These are phyloP conservation scores for Pseudogymnoascus sp. DNA, from an alignment of 2,329 filamentous ascomycete species.

Conservation along the genomic window DNA sequence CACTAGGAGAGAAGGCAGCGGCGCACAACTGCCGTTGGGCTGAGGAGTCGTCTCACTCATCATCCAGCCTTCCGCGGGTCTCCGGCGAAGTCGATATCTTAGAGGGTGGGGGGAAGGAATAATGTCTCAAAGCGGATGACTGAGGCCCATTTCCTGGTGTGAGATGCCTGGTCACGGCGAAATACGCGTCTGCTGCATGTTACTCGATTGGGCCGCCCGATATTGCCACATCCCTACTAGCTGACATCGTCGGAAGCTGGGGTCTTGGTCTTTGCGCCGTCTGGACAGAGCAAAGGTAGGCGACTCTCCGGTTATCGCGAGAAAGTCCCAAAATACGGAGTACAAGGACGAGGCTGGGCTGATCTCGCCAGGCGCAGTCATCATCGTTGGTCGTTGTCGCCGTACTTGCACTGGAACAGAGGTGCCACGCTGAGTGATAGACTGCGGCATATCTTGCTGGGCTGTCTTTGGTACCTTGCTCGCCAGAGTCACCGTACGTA, in stretches of 20 bases:
- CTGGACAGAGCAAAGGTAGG: not conserved
- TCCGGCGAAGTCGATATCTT: not conserved
- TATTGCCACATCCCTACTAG: slow-evolving; percentile 5
- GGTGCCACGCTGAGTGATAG: not conserved
- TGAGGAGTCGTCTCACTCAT: slow-evolving; percentile 1
- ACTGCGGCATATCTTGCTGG: slow-evolving; percentile 5
- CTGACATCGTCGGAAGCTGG: not conserved
- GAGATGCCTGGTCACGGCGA: slow-evolving; percentile 4
- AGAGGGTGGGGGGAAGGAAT: slow-evolving; percentile 7
- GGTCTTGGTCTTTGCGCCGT: not conserved
- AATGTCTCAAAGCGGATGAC: slow-evolving; percentile 6
- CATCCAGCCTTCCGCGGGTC: not conserved
- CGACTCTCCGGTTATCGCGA: slow-evolving; percentile 1
- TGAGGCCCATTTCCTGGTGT: slow-evolving; percentile 1
- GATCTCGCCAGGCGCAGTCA: slow-evolving; percentile 6
- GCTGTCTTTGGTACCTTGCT: slow-evolving; percentile 3
- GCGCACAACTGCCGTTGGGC: slow-evolving; percentile 3
- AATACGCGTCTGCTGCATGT: slow-evolving; percentile 7
- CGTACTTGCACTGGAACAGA: not conserved
- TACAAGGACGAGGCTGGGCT: not conserved
- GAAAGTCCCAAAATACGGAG: not conserved
- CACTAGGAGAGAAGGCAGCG: not conserved
- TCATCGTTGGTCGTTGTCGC: not conserved
- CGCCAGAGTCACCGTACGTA: not conserved
- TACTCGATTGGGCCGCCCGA: slow-evolving; percentile 4